Evolutionary conservation across 192 early-diverging fungal genomes (phyloP).

Genomic region (Umbelopsis sp.): DNA sequence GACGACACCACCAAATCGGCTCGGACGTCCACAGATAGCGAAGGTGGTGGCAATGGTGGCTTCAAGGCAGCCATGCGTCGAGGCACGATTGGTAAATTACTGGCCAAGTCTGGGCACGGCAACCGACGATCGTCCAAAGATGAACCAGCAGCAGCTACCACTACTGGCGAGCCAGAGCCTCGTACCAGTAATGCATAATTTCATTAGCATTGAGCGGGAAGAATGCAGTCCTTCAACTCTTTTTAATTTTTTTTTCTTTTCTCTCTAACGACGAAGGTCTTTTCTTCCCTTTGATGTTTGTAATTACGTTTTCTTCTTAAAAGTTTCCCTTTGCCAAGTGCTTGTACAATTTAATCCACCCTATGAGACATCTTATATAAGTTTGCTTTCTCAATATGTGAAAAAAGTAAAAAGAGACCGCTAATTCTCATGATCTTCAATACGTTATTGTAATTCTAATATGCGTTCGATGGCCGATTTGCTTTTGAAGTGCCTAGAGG

Average conservation of each 20-base stretch:
- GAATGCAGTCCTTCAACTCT: too few relatives aligned
- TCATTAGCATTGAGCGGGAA: too few relatives aligned
- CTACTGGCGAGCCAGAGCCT: background rate
- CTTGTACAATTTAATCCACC: background rate
- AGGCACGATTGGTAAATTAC: constrained; percentile 12
- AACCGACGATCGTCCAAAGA: constrained; percentile 6
- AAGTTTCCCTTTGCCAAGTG: background rate
- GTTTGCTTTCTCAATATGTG: background rate
- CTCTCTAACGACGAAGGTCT: too few relatives aligned
- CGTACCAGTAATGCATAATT: background rate
- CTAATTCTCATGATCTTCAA: too few relatives aligned
- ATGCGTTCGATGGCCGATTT: too few relatives aligned
- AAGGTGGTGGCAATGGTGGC: background rate
- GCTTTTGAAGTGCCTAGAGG: too few relatives aligned
- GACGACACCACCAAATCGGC: background rate
- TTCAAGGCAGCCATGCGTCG: constrained; percentile 14
- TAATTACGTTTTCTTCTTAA: too few relatives aligned
- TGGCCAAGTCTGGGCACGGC: background rate
- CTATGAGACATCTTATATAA: too few relatives aligned
- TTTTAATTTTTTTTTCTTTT: too few relatives aligned
- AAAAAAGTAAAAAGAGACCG: too few relatives aligned
- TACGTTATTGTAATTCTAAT: too few relatives aligned
- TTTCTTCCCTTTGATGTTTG: too few relatives aligned
- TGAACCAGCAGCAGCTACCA: background rate
- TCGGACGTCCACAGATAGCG: background rate